Conservation (phyloP, 345 rosid species). For the Trapa bicornis region DNA sequence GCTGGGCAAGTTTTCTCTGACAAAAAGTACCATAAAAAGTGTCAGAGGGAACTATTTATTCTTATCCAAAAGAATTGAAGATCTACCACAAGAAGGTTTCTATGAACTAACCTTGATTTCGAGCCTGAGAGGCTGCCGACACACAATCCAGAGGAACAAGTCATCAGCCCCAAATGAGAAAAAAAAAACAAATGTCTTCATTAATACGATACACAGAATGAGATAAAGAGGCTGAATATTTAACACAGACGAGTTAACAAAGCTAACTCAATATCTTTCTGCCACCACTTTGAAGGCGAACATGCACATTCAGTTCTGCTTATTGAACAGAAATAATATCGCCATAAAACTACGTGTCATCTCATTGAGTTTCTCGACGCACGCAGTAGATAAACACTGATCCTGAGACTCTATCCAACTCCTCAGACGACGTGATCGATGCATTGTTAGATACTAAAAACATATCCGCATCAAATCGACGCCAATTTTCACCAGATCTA, state of each 20-base stretch:
- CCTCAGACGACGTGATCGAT: not conserved
- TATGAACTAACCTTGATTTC: conserved; percentile 37
- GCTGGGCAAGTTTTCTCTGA: conserved; percentile 44
- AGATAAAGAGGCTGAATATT: too few species aligned
- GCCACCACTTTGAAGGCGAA: not conserved
- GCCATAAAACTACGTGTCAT: not conserved
- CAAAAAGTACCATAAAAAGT: conserved; percentile 2
- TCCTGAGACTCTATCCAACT: not conserved
- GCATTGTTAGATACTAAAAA: not conserved
- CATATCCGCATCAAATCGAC: not conserved
- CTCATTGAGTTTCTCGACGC: not conserved
- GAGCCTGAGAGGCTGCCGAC: conserved; percentile 40
- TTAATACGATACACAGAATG: not conserved
- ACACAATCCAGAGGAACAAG: not conserved
- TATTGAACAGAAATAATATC: not conserved
- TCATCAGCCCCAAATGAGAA: conserved; percentile 9
- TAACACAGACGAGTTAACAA: not conserved
- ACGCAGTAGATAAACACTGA: not conserved
- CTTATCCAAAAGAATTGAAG: not conserved
- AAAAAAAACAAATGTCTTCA: not conserved
- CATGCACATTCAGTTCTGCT: not conserved
- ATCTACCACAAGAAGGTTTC: conserved; percentile 1
- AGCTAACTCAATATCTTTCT: not conserved
- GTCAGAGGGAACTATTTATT: not conserved
- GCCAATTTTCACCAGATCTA: conserved; percentile 6